These are phyloP conservation scores for Knoxia roxburghii DNA, from an alignment of 257 asterid genomes.

Conservation along the genomic window DNA sequence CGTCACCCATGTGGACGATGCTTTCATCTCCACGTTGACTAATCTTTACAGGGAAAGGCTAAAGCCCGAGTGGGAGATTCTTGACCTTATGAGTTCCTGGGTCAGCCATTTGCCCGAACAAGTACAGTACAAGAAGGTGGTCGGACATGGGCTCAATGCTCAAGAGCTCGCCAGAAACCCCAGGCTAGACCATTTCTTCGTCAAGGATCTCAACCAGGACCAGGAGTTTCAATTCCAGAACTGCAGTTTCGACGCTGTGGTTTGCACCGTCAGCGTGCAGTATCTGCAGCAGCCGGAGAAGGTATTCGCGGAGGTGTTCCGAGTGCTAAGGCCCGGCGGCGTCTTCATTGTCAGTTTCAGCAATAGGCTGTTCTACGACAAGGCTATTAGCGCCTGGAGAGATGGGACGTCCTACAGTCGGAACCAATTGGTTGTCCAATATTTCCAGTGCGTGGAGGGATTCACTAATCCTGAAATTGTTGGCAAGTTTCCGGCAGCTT, in stretches of 20 bases:
- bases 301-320: conserved; percentile 61
- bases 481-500: conserved; percentile 28
- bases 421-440: conserved; percentile 59
- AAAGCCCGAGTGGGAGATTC: conserved; percentile 65
- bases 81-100: conserved; percentile 87
- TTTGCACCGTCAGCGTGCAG: conserved; percentile 84
- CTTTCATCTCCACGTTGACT: conserved; percentile 47
- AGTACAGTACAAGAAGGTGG: conserved; percentile 53
- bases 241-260: conserved; percentile 60
- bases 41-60: conserved; percentile 43
- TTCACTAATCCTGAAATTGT: conserved; percentile 50
- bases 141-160: conserved; percentile 81
- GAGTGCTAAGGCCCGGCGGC: conserved; percentile 69
- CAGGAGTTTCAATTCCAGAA: conserved; percentile 41
- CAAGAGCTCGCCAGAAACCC: conserved; percentile 69
- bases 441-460: conserved; percentile 72
- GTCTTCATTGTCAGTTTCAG: conserved; percentile 73
- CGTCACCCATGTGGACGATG: conserved; percentile 60
- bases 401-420: conserved; percentile 56
- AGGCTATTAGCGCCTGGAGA: conserved; percentile 71
- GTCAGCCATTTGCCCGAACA: conserved; percentile 74
- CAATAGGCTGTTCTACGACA: conserved; percentile 67
- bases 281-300: conserved; percentile 85
- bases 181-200: conserved; percentile 61
- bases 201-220: conserved; percentile 68